Percentiles rank a stretch among this genome's conserved stretches.
phyloP scores from a whole-genome alignment of 345 rosid genomes.

The Linum tenue region DNA sequence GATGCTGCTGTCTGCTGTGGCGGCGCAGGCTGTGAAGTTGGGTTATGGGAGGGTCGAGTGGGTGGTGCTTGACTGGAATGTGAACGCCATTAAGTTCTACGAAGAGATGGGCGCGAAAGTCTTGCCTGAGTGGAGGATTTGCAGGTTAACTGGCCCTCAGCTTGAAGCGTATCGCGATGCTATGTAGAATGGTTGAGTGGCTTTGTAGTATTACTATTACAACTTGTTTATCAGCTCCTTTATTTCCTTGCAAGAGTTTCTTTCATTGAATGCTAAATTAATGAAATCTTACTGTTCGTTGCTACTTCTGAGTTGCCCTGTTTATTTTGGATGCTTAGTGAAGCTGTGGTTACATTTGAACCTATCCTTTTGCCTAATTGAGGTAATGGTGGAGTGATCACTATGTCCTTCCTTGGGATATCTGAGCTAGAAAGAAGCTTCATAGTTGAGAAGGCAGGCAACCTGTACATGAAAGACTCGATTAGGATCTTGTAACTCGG shows the following conservation, averaged over 20 bases:
- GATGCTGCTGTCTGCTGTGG: conserved; percentile 71
- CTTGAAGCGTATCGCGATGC: conserved; percentile 53
- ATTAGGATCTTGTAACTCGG: background rate
- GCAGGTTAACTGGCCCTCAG: conserved; percentile 75
- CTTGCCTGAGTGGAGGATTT: conserved; percentile 68
- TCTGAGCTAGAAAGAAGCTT: too few species aligned
- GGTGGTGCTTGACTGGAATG: conserved; percentile 90
- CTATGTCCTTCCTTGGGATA: too few species aligned
- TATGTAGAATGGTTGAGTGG: conserved; percentile 2
- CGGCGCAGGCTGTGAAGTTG: conserved; percentile 78
- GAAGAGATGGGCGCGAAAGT: conserved; percentile 84
- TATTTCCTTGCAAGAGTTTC: background rate
- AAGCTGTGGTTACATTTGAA: background rate
- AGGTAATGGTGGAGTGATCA: background rate
- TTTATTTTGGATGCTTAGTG: background rate
- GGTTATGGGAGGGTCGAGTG: conserved; percentile 84
- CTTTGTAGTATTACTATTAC: background rate
- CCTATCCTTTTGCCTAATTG: background rate
- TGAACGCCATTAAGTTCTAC: conserved; percentile 67
- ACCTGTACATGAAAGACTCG: too few species aligned
- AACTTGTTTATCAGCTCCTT: background rate
- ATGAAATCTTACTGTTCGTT: background rate
- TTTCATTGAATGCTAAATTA: background rate
- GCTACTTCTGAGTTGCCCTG: background rate
- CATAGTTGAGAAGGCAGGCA: too few species aligned